Evolutionary conservation across 108 stramenopile species (phyloP), one percentile per base, ranked within the genome.

Genomic region (Cyclotella choctawhatcheeana): DNA sequence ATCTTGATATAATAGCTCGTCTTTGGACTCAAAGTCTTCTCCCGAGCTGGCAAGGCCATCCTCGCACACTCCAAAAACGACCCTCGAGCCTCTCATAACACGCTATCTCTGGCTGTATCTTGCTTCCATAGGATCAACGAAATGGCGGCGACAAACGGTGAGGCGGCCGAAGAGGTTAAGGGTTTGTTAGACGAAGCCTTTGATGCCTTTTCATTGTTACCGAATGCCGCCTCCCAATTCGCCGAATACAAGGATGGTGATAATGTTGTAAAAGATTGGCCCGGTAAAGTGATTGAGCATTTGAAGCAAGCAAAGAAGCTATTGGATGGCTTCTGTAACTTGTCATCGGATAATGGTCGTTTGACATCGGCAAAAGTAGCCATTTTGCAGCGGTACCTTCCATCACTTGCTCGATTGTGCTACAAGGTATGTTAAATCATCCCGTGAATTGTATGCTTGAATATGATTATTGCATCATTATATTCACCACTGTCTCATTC

Each of bases 161-260:
- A 73, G 40, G 74, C 81, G 31, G 58, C 72, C 0, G 48, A 47
- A 30, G 62, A 62, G 47, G 12, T 77, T 14, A 54, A 63, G 43
- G 73, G 51, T 44, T 53, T 67, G 29, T 20, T 82, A 8, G 81
- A 82, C 44, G 81, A 82, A 29, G 81, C 81, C 34, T 82, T 82
- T 60, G 81, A 82, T 50, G 58, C 63, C 13, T 35, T 59, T 40
- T 34, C 64, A 20, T 29, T 62, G 44, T 54, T 78, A 34, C 72
- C 81, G 0, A 62, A 61, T 54, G 81, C 81, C 33, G 72, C 81
- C 13, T 73, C 69, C 26, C 62, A 76, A 5, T 66, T 73, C 20
- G 76, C 71, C 52, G 55, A 64, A 21, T 27, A 32, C 27, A 73
- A n/a, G 24, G 43, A 67, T 35, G 48, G 63, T 17, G 47, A 29